A percentile compares a stretch with the other conserved stretches of the same genome.
phyloP scores from a whole-genome alignment of 164 flowering plant genomes.

The Umbellularia californica region DNA sequence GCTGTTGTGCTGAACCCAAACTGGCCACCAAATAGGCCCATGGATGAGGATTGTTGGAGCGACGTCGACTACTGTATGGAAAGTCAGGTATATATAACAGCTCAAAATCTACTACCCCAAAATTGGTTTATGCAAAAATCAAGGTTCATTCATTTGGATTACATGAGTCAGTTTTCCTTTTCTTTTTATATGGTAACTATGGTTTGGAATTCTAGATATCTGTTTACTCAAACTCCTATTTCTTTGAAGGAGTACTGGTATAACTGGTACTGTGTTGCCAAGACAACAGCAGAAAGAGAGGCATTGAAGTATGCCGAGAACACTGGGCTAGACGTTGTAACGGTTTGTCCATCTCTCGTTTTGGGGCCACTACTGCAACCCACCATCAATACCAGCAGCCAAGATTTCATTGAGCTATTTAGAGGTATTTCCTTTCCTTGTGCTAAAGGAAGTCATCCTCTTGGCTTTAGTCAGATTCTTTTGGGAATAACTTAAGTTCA shows the following conservation, averaged over 20 bases:
- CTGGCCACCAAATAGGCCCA: constrained; percentile 38
- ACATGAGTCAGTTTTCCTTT: too few relatives aligned
- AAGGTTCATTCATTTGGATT: too few relatives aligned
- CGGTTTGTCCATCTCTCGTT: constrained; percentile 42
- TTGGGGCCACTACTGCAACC: constrained; percentile 53
- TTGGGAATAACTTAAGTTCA: too few relatives aligned
- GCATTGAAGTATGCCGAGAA: constrained; percentile 43
- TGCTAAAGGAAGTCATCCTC: not conserved
- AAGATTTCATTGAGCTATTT: not conserved
- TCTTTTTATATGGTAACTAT: too few relatives aligned
- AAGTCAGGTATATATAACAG: constrained; percentile 42
- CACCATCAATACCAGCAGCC: constrained; percentile 7
- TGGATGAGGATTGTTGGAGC: constrained; percentile 61
- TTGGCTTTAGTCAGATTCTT: not conserved
- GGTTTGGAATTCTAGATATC: too few relatives aligned
- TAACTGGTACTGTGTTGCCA: constrained; percentile 46
- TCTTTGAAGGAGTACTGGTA: constrained; percentile 11
- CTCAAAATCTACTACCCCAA: too few relatives aligned
- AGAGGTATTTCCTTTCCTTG: not conserved
- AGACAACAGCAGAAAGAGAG: constrained; percentile 44
- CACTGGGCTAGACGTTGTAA: constrained; percentile 44
- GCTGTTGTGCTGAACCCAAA: constrained; percentile 45
- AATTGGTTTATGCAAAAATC: too few relatives aligned
- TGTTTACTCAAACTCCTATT: too few relatives aligned
- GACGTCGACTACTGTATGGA: constrained; percentile 42